Base-by-base conservation (phyloP, 306 rosid species). In the Inga leiocalycina region DNA sequence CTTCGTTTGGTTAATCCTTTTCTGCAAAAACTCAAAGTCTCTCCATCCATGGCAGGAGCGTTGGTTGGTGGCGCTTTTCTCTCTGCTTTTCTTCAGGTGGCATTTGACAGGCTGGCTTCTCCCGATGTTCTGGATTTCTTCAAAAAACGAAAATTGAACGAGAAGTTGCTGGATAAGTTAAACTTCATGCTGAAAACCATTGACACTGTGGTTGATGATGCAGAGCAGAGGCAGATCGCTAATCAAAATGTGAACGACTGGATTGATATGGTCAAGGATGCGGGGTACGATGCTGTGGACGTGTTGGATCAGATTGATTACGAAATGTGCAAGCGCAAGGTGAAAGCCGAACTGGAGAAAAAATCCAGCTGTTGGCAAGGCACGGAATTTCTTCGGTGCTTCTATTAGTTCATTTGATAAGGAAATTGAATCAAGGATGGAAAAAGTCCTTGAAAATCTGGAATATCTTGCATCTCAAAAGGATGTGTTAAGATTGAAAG, bases 61-160 rank as follows among this genome's bases (percentile, higher is more conserved):
- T 15, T 83, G 1, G 20, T 83, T 22, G 79, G 82, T 2, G 37
- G 79, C 61, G 78, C 86, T 57, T 44, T 84, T 72, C 27, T 24
- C 27, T 24, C 27, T 24, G 27, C 27, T 24, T 64, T 77, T 34
- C 75, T 89, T 37, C 32, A 69, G 13, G 85, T 35, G 6, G 52
- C 83, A 0, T 80, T 82, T 65, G 79, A 74, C 1, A 80, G 8
- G 78, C 20, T 84, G 24, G 77, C 83, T 51, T 84, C 85, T 73
- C 14, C 0, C 0, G 78, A 78, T 10, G 3, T 85, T 24, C 3
- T 56, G 8, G n/a, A 30, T 71, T 77, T 37, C 52, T 70, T 70
- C 46, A 44, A n/a, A 0, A 39, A 39, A 1, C 46, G 34, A 57
- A 73, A 10, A 27, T 3, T 27, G 22, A 48, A 73, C 3, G 24